Conservation (phyloP, 768 basidiomycete genomes). For the Mycena filopes region DNA sequence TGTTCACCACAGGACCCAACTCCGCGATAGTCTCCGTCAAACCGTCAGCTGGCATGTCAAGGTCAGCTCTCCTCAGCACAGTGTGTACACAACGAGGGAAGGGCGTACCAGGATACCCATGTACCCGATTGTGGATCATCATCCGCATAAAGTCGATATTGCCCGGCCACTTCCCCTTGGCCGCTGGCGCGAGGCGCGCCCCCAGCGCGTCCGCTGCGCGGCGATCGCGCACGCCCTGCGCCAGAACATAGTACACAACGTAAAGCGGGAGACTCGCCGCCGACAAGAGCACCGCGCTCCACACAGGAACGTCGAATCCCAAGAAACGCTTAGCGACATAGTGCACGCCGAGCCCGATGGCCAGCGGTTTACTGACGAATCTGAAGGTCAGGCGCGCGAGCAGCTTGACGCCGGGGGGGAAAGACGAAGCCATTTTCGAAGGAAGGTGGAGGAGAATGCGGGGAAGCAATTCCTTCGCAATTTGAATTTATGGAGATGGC, state of each 20-base stretch:
- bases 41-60: constrained; percentile 18
- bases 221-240: constrained; percentile 10
- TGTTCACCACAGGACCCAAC: constrained; percentile 30
- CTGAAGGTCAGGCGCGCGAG: constrained; percentile 12
- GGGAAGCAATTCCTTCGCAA: no score
- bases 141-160: constrained; percentile 40
- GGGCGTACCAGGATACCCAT: constrained; percentile 45
- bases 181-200: constrained; percentile 35
- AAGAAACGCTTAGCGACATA: not conserved
- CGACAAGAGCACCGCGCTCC: constrained; percentile 13
- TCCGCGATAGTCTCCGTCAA: constrained; percentile 10
- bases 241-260: constrained; percentile 3
- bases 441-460: no score
- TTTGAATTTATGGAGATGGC: no score
- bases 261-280: constrained; percentile 27
- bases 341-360: constrained; percentile 15
- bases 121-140: constrained; percentile 35
- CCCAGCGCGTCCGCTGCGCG: constrained; percentile 36
- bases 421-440: not conserved
- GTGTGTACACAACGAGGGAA: no score
- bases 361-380: constrained; percentile 20
- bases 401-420: constrained; percentile 21
- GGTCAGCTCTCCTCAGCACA: not conserved
- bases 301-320: not conserved
- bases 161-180: constrained; percentile 36